These are phyloP conservation scores for Blastobotrys petasosporus DNA, from an alignment of 1,139 yeast species.

Conservation along the genomic window DNA sequence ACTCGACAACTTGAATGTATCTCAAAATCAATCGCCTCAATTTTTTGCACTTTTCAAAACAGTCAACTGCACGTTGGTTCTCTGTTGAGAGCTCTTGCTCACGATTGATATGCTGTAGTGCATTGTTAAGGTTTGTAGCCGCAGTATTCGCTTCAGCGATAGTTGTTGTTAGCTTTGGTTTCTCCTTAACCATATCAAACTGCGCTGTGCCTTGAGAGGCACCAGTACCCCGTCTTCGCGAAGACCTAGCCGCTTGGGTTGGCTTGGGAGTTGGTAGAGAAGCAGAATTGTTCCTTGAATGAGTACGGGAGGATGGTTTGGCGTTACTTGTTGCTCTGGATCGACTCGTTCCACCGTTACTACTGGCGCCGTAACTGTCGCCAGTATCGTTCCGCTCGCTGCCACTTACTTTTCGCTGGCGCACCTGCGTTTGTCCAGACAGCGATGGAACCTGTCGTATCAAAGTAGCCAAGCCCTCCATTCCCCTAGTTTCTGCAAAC, in stretches of 20 bases:
- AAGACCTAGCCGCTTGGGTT: too few species aligned
- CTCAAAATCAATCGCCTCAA: conserved; percentile 72
- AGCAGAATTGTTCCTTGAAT: too few species aligned
- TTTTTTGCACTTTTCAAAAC: conserved; percentile 69
- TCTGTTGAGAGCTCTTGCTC: conserved; percentile 55
- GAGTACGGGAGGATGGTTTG: too few species aligned
- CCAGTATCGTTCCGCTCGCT: background rate
- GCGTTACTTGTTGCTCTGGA: too few species aligned
- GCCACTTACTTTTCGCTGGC: background rate
- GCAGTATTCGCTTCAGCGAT: conserved; percentile 75
- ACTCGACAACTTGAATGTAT: conserved; percentile 73
- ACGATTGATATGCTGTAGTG: conserved; percentile 49
- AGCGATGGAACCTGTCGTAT: conserved; percentile 37
- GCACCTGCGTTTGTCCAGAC: too few species aligned
- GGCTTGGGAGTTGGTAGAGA: too few species aligned
- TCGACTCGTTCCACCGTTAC: background rate
- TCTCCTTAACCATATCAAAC: conserved; percentile 60
- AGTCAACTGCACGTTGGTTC: conserved; percentile 49
- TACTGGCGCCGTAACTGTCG: background rate
- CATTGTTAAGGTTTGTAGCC: conserved; percentile 65
- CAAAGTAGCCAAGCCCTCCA: conserved; percentile 46
- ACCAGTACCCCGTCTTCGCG: too few species aligned
- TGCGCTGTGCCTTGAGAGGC: background rate
- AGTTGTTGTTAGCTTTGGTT: conserved; percentile 61
- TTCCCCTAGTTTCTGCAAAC: conserved; percentile 46